phyloP scores from a whole-genome alignment of 2,329 filamentous ascomycete species.

The Aspergillus sp. region DNA sequence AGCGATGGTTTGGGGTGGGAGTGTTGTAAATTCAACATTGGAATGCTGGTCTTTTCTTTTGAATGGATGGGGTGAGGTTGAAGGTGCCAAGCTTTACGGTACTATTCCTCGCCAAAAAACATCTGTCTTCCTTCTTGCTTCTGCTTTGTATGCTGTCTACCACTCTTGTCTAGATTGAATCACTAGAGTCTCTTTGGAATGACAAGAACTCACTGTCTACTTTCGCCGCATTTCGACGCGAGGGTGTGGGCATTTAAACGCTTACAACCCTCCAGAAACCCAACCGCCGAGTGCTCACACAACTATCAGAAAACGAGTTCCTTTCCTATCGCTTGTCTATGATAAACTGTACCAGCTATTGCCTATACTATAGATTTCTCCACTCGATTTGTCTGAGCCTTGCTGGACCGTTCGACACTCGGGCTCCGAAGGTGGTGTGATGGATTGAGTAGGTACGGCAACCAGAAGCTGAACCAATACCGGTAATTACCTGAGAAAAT shows the following conservation, averaged over 20 bases:
- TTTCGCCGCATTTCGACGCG: background rate
- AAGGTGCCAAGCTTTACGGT: background rate
- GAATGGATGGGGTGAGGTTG: background rate
- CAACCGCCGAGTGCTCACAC: background rate
- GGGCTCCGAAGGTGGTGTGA: background rate
- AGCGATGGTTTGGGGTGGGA: slow-evolving; percentile 38
- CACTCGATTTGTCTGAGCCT: background rate
- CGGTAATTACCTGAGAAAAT: background rate
- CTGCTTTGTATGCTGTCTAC: background rate
- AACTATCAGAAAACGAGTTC: background rate
- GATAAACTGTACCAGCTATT: background rate
- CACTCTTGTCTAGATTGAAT: background rate
- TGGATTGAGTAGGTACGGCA: background rate
- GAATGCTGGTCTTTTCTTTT: background rate
- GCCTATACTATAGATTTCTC: background rate
- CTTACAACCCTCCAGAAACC: background rate
- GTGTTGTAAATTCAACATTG: background rate
- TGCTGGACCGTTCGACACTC: background rate
- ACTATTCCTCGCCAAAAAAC: background rate
- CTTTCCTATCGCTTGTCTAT: background rate
- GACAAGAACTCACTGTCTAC: background rate
- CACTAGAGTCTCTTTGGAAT: background rate
- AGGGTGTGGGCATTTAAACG: background rate
- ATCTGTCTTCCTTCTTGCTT: background rate
- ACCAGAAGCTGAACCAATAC: background rate